Evolutionary conservation across 768 basidiomycete species (phyloP).

Genomic region (Suillus subaureus): DNA sequence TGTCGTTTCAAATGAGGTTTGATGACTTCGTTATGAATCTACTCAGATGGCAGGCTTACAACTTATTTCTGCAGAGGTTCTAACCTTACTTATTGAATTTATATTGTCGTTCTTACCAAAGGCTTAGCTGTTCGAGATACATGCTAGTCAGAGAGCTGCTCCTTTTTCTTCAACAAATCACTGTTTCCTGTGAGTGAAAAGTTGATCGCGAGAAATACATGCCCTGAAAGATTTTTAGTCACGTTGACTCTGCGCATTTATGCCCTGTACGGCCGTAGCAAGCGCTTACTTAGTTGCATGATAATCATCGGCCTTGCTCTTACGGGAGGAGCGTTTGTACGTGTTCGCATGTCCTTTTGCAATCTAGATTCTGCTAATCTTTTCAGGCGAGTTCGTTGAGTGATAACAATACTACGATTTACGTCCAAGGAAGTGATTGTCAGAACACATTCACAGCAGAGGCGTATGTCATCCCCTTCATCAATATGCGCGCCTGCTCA

Average conservation of each 20-base stretch:
- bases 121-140: conserved; percentile 42
- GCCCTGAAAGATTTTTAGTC: conserved; percentile 26
- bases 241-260: conserved; percentile 50
- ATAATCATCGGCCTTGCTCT: conserved; percentile 36
- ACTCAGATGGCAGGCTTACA: neutral
- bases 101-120: neutral
- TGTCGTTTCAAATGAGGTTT: neutral
- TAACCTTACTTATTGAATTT: neutral
- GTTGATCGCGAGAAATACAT: neutral
- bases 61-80: conserved; percentile 12
- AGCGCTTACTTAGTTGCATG: conserved; percentile 39
- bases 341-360: conserved; percentile 19
- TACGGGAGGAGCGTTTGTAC: conserved; percentile 37
- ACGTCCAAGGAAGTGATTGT: conserved; percentile 20
- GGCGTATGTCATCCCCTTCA: conserved; percentile 1
- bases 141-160: conserved; percentile 43
- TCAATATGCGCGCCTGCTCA: neutral
- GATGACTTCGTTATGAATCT: neutral
- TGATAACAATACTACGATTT: conserved; percentile 32
- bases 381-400: conserved; percentile 47
- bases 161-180: conserved; percentile 46
- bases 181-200: conserved; percentile 45
- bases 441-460: conserved; percentile 21
- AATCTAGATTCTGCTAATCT: neutral
- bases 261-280: conserved; percentile 48